These are phyloP conservation scores for Apiospora rasikravindrae DNA, from an alignment of 2,329 filamentous ascomycete genomes.

Conservation along the genomic window DNA sequence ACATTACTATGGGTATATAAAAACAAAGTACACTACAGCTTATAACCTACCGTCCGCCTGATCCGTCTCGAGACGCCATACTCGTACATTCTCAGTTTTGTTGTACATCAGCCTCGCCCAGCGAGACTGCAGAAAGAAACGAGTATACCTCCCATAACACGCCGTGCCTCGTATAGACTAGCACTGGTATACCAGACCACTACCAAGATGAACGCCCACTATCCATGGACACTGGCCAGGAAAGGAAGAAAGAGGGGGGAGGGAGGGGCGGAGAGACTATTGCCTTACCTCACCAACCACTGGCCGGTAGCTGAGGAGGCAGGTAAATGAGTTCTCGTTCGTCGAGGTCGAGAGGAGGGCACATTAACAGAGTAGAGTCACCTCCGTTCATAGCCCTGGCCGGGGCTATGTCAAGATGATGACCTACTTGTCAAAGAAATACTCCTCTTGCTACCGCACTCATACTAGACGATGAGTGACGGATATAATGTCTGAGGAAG, in stretches of 20 bases:
- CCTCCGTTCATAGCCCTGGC: background rate
- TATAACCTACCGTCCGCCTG: background rate
- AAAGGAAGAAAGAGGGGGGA: background rate
- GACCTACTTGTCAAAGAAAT: background rate
- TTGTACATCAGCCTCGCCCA: background rate
- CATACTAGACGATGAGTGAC: background rate
- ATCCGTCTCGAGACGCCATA: background rate
- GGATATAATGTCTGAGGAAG: background rate
- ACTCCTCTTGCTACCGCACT: background rate
- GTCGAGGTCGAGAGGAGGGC: background rate
- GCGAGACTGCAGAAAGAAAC: background rate
- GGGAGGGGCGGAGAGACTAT: background rate
- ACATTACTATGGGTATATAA: background rate
- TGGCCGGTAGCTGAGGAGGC: background rate
- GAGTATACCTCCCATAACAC: background rate
- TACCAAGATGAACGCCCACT: background rate
- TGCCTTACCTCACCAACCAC: background rate
- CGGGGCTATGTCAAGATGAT: background rate
- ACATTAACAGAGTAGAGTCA: background rate
- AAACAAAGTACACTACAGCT: background rate
- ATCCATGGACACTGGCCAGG: background rate
- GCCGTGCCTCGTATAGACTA: background rate
- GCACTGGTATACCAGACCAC: background rate
- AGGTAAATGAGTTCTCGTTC: background rate
- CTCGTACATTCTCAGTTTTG: background rate